These are phyloP conservation scores for Teunomyces aglyptinius DNA, from an alignment of 805 yeast genomes.

Conservation along the genomic window DNA sequence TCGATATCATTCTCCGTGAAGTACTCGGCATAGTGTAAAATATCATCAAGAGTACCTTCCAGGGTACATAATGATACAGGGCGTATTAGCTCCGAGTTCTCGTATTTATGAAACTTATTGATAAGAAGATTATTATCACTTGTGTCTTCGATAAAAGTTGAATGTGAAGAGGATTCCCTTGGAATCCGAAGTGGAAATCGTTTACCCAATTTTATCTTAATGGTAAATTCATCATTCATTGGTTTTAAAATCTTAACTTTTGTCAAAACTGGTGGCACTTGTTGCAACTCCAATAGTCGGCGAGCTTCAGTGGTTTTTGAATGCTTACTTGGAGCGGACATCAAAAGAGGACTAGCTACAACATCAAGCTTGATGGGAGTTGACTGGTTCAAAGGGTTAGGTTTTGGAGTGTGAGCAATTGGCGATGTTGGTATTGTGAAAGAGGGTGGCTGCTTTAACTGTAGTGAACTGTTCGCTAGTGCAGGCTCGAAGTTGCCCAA, in stretches of 20 bases:
- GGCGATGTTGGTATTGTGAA: neutral
- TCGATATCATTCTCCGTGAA: constrained; percentile 1
- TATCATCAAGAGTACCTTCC: neutral
- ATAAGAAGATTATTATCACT: neutral
- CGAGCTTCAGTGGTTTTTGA: neutral
- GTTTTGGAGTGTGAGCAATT: neutral
- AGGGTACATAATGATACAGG: neutral
- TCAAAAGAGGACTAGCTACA: constrained; percentile 1
- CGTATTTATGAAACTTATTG: neutral
- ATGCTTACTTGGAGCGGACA: neutral
- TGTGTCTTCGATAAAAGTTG: neutral
- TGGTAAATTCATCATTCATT: neutral
- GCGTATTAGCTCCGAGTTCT: neutral
- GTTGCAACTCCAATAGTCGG: neutral
- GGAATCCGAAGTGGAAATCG: neutral
- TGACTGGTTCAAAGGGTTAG: neutral
- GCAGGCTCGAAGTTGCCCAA: neutral
- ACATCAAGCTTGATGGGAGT: neutral
- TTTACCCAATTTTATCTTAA: neutral
- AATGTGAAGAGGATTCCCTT: neutral
- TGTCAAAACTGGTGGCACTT: too few relatives aligned
- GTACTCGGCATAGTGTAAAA: neutral
- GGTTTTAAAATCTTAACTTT: neutral
- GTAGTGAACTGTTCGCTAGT: neutral
- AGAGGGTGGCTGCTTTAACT: neutral